phyloP scores from a whole-genome alignment of 164 flowering plant genomes.

The Macadamia tetraphylla region DNA sequence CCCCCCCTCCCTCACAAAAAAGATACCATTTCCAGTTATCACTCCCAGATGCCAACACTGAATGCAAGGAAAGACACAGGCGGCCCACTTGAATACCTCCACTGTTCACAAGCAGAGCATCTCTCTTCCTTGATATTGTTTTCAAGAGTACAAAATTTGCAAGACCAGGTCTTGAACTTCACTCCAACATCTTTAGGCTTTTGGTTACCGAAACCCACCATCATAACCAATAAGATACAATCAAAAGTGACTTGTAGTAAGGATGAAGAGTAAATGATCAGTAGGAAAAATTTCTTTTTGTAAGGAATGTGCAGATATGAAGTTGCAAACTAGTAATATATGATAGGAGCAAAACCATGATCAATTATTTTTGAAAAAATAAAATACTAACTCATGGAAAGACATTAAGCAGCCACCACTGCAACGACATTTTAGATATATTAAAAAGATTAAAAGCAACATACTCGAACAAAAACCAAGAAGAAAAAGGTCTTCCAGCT shows the following conservation, averaged over 20 bases:
- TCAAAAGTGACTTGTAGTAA: background rate
- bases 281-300: background rate
- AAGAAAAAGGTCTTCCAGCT: slow-evolving; percentile 32
- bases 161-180: slow-evolving; percentile 63
- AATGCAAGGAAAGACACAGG: slow-evolving; percentile 50
- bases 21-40: background rate
- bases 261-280: background rate
- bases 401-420: too few species aligned
- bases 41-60: slow-evolving; percentile 53
- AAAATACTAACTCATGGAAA: too few species aligned
- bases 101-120: slow-evolving; percentile 77
- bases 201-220: slow-evolving; percentile 25
- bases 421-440: background rate
- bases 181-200: slow-evolving; percentile 47
- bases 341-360: too few species aligned
- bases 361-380: too few species aligned
- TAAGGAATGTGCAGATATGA: too few species aligned
- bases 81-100: slow-evolving; percentile 88
- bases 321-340: too few species aligned
- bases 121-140: slow-evolving; percentile 58
- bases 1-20: too few species aligned
- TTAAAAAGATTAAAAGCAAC: background rate
- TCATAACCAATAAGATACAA: background rate
- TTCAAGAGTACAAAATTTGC: slow-evolving; percentile 83
- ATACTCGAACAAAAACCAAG: slow-evolving; percentile 55